Percentiles rank a stretch among this genome's conserved stretches.
phyloP scores from a whole-genome alignment of 495 filamentous ascomycete genomes.

The Neurospora terricola region DNA sequence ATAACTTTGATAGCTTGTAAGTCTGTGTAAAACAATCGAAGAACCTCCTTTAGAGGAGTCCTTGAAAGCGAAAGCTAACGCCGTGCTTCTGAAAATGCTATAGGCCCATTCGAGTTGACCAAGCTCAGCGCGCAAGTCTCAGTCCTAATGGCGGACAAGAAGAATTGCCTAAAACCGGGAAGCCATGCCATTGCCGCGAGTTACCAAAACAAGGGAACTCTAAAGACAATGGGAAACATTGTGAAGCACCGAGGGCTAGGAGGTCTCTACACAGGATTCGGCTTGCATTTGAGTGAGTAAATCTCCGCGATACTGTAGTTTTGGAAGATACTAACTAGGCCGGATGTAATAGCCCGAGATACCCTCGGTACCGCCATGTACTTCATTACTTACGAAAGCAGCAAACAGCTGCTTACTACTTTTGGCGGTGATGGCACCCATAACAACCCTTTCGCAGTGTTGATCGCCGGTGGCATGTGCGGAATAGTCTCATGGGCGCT shows the following conservation, averaged over 20 bases:
- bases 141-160: conserved; percentile 67
- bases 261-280: conserved; percentile 81
- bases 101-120: conserved; percentile 88
- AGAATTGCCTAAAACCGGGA: conserved; percentile 35
- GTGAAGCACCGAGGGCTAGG: conserved; percentile 64
- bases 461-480: conserved; percentile 66
- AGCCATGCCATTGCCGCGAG: conserved; percentile 55
- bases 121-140: conserved; percentile 87
- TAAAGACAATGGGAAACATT: conserved; percentile 70
- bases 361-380: conserved; percentile 84
- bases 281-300: conserved; percentile 64
- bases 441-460: conserved; percentile 61
- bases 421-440: conserved; percentile 55
- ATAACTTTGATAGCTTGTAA: conserved; percentile 82
- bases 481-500: conserved; percentile 74
- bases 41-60: background rate
- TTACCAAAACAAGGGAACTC: conserved; percentile 69
- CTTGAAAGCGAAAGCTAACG: background rate
- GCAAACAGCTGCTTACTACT: conserved; percentile 74
- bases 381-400: conserved; percentile 84
- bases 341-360: conserved; percentile 51
- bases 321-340: conserved; percentile 1
- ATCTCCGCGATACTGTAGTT: background rate
- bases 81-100: background rate
- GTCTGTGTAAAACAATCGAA: conserved; percentile 17